Evolutionary conservation across 2,329 filamentous ascomycete genomes (phyloP), one percentile per base, ranked within the genome.

Genomic region (Arthrobotrys entomopaga): DNA sequence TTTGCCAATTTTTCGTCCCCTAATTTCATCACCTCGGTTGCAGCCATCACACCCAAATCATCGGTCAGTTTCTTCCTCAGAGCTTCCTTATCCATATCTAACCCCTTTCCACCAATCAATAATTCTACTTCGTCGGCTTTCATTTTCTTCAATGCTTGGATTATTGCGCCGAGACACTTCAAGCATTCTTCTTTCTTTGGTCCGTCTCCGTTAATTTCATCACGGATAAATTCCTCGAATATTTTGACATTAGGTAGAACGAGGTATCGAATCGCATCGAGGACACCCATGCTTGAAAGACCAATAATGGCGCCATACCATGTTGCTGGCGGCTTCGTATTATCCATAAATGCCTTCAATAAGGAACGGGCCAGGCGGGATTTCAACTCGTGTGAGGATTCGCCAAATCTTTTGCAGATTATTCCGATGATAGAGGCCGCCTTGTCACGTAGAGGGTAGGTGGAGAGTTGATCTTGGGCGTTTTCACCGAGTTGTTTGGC

Each of bases 281-380:
- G 79, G 8, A 89, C 93, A 24, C 93, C 92, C 22, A 96, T 89
- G 0, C 90, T 88, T 1, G 90, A 86, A 1, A 99, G 84, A 0
- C 93, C 94, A 29, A 89, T 87, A 20, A 99, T 86, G 5, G 94
- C 92, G 50, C 95, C 95, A 80, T 95, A 99, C 79, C 97, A 91
- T 0, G 94, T 90, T 1, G 91, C 88, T 0, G 93, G 87, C 0
- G 93, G 89, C 79, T 93, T 92, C 49, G 89, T 88, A 0, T 92
- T 91, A 79, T 97, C 93, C 29, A 99, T 86, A 81, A 97, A 94
- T 79, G 91, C 89, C 82, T 97, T 97, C 38, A 98, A 86, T 79
- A 93, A 97, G 0, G 93, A 95, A n/a, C 95, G 87, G 2, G 93
- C 93, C 29, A 99, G 89, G 76, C 96, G 91, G 1, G 93, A 90